These are phyloP conservation scores for Macadamia integrifolia DNA, from an alignment of 164 flowering plant genomes.

Conservation along the genomic window DNA sequence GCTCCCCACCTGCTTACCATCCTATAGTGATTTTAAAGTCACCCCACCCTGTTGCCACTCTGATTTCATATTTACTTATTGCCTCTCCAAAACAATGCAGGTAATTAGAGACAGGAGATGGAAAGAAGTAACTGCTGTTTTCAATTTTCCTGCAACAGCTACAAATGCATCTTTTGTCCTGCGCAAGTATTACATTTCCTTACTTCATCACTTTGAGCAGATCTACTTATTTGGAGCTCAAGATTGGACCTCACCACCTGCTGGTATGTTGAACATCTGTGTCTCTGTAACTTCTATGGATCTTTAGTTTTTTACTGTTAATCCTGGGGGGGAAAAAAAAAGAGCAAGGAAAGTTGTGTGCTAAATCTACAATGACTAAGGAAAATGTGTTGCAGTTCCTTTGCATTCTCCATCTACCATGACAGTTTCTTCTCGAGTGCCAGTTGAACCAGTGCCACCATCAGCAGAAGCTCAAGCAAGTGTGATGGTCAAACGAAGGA, in stretches of 20 bases:
- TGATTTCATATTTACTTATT: not conserved
- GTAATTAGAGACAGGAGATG: constrained; percentile 67
- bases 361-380: not conserved
- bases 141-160: constrained; percentile 88
- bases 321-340: not conserved
- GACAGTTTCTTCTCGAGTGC: constrained; percentile 19
- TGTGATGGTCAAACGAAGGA: constrained; percentile 21
- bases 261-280: constrained; percentile 21
- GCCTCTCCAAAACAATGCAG: constrained; percentile 27
- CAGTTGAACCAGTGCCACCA: constrained; percentile 16
- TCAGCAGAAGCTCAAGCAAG: constrained; percentile 28
- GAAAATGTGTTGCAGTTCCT: constrained; percentile 27
- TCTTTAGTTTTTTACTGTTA: too few relatives aligned
- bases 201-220: constrained; percentile 82
- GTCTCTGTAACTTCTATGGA: not conserved
- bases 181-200: constrained; percentile 76
- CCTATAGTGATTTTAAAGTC: too few relatives aligned
- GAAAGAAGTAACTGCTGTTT: constrained; percentile 89
- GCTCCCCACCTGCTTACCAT: too few relatives aligned
- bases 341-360: too few relatives aligned
- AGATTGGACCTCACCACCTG: constrained; percentile 39
- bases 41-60: not conserved
- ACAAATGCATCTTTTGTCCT: constrained; percentile 95
- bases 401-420: constrained; percentile 24
- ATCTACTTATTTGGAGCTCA: constrained; percentile 63